These are phyloP conservation scores for Calocybe gangraenosa DNA, from an alignment of 768 basidiomycete species.

Conservation along the genomic window DNA sequence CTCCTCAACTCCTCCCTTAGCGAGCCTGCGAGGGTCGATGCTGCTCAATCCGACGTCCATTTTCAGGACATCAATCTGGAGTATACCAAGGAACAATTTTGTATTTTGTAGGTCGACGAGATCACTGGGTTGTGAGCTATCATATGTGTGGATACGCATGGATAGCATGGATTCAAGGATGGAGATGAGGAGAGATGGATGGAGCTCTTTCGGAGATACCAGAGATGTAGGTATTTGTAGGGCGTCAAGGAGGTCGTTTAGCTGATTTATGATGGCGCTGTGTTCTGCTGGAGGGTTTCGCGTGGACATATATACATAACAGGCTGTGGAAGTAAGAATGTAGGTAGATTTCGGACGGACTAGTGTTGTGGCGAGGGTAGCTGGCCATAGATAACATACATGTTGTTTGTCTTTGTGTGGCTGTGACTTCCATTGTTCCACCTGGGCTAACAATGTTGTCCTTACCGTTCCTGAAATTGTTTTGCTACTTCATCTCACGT, in stretches of 20 bases:
- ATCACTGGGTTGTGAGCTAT: slow-evolving; percentile 19
- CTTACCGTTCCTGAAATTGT: too few species aligned
- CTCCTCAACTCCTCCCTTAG: slow-evolving; percentile 62
- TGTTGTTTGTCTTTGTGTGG: too few species aligned
- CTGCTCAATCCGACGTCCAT: slow-evolving; percentile 60
- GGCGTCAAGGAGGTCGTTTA: slow-evolving; percentile 14
- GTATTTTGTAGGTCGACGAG: slow-evolving; percentile 53
- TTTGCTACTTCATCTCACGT: too few species aligned
- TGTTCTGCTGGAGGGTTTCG: not conserved
- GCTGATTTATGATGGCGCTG: slow-evolving; percentile 11
- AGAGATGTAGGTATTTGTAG: slow-evolving; percentile 24
- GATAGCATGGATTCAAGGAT: slow-evolving; percentile 62
- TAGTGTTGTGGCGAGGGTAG: too few species aligned
- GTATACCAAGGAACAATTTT: slow-evolving; percentile 72
- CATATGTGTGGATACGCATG: slow-evolving; percentile 40
- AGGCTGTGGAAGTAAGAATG: too few species aligned
- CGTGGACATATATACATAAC: slow-evolving; percentile 18
- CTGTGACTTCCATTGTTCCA: too few species aligned
- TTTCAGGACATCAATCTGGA: slow-evolving; percentile 61
- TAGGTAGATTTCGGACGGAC: too few species aligned
- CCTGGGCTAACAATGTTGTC: too few species aligned
- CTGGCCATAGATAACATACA: too few species aligned
- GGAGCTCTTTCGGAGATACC: slow-evolving; percentile 56
- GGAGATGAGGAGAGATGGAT: slow-evolving; percentile 66
- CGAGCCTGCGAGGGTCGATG: slow-evolving; percentile 63